phyloP scores from a whole-genome alignment of 108 stramenopile genomes.

The Ochromonas danica region DNA sequence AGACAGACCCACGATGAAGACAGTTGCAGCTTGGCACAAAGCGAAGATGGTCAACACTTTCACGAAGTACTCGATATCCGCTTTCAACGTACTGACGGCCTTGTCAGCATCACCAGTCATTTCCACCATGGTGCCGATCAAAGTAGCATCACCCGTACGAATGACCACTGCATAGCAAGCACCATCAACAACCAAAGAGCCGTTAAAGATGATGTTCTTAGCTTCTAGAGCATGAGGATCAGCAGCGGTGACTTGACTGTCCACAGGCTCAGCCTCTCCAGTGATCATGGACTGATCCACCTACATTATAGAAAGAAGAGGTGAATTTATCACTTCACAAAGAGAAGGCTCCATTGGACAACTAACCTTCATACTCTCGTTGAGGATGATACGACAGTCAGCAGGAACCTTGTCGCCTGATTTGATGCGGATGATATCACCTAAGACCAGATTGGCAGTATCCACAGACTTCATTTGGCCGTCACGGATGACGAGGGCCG shows the following conservation, averaged over 20 bases:
- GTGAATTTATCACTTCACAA: not conserved
- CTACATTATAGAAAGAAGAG: not conserved
- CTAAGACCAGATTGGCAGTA: slow-evolving; percentile 61
- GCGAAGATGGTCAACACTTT: slow-evolving; percentile 1
- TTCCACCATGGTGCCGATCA: slow-evolving; percentile 31
- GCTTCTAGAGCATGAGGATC: slow-evolving; percentile 52
- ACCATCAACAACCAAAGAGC: slow-evolving; percentile 62
- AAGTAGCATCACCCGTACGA: slow-evolving; percentile 60
- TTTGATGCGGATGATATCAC: slow-evolving; percentile 70
- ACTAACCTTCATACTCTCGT: slow-evolving; percentile 64
- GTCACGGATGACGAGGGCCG: slow-evolving; percentile 51
- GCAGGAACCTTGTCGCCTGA: slow-evolving; percentile 77
- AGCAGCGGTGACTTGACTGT: slow-evolving; percentile 51
- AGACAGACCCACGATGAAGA: slow-evolving; percentile 64
- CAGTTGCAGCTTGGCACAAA: slow-evolving; percentile 36
- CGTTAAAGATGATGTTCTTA: slow-evolving; percentile 64
- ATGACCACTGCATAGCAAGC: slow-evolving; percentile 53
- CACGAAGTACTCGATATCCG: not conserved
- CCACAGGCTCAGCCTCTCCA: slow-evolving; percentile 64
- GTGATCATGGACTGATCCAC: slow-evolving; percentile 81
- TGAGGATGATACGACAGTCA: slow-evolving; percentile 77
- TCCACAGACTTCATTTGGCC: slow-evolving; percentile 47
- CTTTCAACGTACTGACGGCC: not conserved
- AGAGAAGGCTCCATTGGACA: not conserved
- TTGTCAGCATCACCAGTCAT: slow-evolving; percentile 2